A percentile compares a stretch with the other conserved stretches of the same genome.
Evolutionary conservation across 2,329 filamentous ascomycete species (phyloP).

Genomic region (Kalmusia sp.): DNA sequence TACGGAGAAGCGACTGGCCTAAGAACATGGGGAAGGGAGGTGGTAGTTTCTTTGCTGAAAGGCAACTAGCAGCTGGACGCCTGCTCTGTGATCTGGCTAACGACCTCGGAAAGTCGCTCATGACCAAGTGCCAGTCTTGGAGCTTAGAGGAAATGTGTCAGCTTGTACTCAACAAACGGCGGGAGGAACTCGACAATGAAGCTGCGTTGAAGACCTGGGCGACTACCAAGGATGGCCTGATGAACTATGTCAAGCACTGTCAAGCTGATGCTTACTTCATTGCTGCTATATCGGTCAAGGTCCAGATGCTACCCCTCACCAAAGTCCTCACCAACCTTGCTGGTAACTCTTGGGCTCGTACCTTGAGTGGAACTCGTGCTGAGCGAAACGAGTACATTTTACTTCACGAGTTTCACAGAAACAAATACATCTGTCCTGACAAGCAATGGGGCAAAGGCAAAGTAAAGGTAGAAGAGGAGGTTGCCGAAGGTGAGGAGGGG

Average conservation of each 20-base stretch:
- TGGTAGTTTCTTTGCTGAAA: slow-evolving; percentile 90
- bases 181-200: slow-evolving; percentile 89
- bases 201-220: slow-evolving; percentile 87
- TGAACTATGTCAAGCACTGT: slow-evolving; percentile 93
- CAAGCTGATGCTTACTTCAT: slow-evolving; percentile 97
- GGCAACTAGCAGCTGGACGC: slow-evolving; percentile 86
- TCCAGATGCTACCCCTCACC: slow-evolving; percentile 91
- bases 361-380: slow-evolving; percentile 90
- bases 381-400: slow-evolving; percentile 99
- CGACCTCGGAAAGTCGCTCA: slow-evolving; percentile 94
- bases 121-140: slow-evolving; percentile 98
- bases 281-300: slow-evolving; percentile 83
- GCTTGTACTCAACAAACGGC: slow-evolving; percentile 78
- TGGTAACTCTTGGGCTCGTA: slow-evolving; percentile 97
- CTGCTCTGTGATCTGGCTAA: slow-evolving; percentile 94
- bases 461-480: slow-evolving; percentile 74
- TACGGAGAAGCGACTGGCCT: slow-evolving; percentile 87
- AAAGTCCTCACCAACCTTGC: slow-evolving; percentile 96
- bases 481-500: slow-evolving; percentile 71
- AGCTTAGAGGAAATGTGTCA: slow-evolving; percentile 97
- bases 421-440: slow-evolving; percentile 98
- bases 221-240: slow-evolving; percentile 79
- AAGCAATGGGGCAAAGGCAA: slow-evolving; percentile 84
- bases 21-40: slow-evolving; percentile 83
- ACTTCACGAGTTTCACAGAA: slow-evolving; percentile 93